These are phyloP conservation scores for Sophora flavescens DNA, from an alignment of 306 rosid genomes.

Conservation along the genomic window DNA sequence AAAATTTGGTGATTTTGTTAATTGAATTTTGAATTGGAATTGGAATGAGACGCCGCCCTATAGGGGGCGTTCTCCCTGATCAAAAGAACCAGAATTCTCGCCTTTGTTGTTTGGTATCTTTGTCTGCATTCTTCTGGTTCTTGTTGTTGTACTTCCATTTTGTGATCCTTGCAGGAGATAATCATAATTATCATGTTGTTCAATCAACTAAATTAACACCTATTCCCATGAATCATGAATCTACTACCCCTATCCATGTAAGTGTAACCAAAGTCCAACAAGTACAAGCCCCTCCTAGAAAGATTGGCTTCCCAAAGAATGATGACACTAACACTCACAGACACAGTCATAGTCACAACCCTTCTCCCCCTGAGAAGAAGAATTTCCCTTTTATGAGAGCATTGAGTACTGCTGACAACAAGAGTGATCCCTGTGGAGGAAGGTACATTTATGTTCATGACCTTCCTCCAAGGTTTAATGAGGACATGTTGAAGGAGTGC, in stretches of 20 bases:
- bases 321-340: neutral
- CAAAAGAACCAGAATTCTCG: conserved; percentile 74
- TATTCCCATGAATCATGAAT: conserved; percentile 42
- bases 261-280: conserved; percentile 36
- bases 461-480: conserved; percentile 90
- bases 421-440: conserved; percentile 98
- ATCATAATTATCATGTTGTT: neutral
- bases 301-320: conserved; percentile 29
- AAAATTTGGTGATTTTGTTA: conserved; percentile 36
- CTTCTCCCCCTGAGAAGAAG: conserved; percentile 22
- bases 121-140: conserved; percentile 82
- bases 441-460: conserved; percentile 92
- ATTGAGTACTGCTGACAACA: conserved; percentile 73
- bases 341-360: too few relatives aligned
- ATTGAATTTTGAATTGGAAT: conserved; percentile 31
- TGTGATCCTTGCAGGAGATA: conserved; percentile 57
- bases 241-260: conserved; percentile 43
- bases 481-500: conserved; percentile 94
- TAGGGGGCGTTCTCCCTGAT: conserved; percentile 58
- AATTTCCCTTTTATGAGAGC: conserved; percentile 73
- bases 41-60: conserved; percentile 81
- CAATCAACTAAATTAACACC: conserved; percentile 48
- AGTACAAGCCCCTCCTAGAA: conserved; percentile 40
- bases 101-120: conserved; percentile 65
- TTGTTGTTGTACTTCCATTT: conserved; percentile 85